Base-by-base conservation (phyloP, 345 rosid species). In the Clausena lansium region DNA sequence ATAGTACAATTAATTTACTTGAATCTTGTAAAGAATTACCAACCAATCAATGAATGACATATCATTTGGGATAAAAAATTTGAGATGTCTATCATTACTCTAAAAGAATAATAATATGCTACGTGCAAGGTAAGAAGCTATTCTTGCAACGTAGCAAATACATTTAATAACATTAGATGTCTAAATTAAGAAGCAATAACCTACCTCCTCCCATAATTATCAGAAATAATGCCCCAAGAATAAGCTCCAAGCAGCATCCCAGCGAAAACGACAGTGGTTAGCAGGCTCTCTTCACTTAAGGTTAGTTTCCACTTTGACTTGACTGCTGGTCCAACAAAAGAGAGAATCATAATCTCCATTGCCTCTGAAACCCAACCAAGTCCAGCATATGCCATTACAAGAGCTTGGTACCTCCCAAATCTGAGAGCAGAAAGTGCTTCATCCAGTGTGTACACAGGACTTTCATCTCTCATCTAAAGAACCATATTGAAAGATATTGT, bases 341-440 rank as follows among this genome's bases (percentile, higher is more conserved):
- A 88, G 27, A 88, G 85, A 73, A 88, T 84, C 91, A 88, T 88
- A 20, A 88, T 77, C 38, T 86, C 89, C 88, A 88, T 84, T 9
- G 89, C 89, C 72, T 84, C 91, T 4, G 89, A 55, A 73, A 86
- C 70, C 81, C 76, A 83, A 55, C 88, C 86, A 20, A 86, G 55
- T 30, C 91, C 89, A 14, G 89, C 88, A 61, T 86, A 88, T 11
- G 69, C 71, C 14, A 88, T 87, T 77, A 83, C 83, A 22, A 83
- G 38, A 19, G 4, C 52, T 64, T 88, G 89, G 78, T 70, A 88
- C 74, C 75, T 88, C 30, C 89, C 91, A 52, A 86, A 86, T 17
- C 85, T 82, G 50, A 80, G 78, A 4, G 74, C 63, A 38, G 64
- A 66, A 52, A 88, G 85, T 4, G 81, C 91, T 73, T 88, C 84